Evolutionary conservation across 306 rosid genomes (phyloP).

Genomic region (Prosopis cineraria): DNA sequence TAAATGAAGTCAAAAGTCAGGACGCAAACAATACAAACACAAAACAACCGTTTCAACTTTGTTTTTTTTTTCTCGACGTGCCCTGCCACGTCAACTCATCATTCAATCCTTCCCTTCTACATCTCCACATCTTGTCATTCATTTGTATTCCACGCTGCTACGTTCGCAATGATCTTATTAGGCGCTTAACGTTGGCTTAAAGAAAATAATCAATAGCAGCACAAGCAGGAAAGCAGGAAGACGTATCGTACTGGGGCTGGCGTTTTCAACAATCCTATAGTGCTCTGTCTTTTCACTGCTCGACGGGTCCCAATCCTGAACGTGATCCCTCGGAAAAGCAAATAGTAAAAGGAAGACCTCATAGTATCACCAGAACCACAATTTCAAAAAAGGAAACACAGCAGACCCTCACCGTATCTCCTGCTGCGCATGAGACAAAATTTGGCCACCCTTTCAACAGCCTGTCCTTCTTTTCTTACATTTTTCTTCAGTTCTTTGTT

Average conservation of each 20-base stretch:
- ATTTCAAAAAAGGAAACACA: not conserved
- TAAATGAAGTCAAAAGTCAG: conserved; percentile 51
- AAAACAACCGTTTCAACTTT: not conserved
- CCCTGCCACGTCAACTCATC: conserved; percentile 17
- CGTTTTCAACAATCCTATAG: not conserved
- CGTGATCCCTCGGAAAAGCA: conserved; percentile 23
- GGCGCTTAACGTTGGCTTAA: too few relatives aligned
- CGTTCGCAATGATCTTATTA: too few relatives aligned
- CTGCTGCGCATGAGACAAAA: conserved; percentile 15
- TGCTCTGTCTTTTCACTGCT: not conserved
- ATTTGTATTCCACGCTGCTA: too few relatives aligned
- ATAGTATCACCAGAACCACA: not conserved
- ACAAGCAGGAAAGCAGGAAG: not conserved
- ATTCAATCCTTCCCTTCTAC: not conserved
- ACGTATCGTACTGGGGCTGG: not conserved
- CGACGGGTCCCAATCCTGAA: not conserved
- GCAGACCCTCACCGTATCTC: not conserved
- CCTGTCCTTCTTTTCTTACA: conserved; percentile 32
- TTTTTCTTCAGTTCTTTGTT: conserved; percentile 61
- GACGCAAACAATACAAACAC: not conserved
- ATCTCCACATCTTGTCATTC: too few relatives aligned
- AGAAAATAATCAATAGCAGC: too few relatives aligned
- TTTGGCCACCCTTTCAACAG: conserved; percentile 8
- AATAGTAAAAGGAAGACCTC: conserved; percentile 5
- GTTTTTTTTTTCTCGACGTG: conserved; percentile 22